phyloP scores from a whole-genome alignment of 1,139 yeast species.

The Blastobotrys arbuscula region DNA sequence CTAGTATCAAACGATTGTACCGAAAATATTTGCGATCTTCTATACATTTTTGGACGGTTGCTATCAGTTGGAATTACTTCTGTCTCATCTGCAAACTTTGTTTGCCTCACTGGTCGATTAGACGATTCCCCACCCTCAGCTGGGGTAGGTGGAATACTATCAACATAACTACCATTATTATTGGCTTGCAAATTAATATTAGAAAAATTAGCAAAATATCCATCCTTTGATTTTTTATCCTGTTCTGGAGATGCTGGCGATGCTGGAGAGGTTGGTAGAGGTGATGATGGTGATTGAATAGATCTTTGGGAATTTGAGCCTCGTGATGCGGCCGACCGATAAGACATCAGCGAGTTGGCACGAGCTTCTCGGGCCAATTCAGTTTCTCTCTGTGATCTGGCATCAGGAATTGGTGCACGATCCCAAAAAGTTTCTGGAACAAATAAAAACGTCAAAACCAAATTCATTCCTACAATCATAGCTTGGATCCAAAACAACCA shows the following conservation, averaged over 20 bases:
- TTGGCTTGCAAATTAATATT: neutral
- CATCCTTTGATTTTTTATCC: neutral
- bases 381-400: slow-evolving; percentile 47
- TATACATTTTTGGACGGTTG: slow-evolving; percentile 8
- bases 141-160: neutral
- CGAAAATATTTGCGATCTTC: slow-evolving; percentile 7
- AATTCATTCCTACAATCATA: slow-evolving; percentile 46
- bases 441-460: slow-evolving; percentile 45
- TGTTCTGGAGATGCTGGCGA: neutral
- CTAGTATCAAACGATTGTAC: slow-evolving; percentile 13
- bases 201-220: neutral
- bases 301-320: neutral
- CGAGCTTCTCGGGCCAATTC: slow-evolving; percentile 43
- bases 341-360: slow-evolving; percentile 17
- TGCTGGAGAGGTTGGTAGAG: neutral
- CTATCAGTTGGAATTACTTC: slow-evolving; percentile 4
- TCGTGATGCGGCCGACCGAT: neutral
- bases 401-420: slow-evolving; percentile 46
- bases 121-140: neutral
- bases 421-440: slow-evolving; percentile 68
- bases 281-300: neutral
- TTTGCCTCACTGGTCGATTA: slow-evolving; percentile 12
- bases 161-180: neutral
- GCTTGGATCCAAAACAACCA: slow-evolving; percentile 61
- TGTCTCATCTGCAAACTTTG: slow-evolving; percentile 14